Conservation (phyloP, 2,329 filamentous ascomycete genomes). For the Aureobasidium namibiae region DNA sequence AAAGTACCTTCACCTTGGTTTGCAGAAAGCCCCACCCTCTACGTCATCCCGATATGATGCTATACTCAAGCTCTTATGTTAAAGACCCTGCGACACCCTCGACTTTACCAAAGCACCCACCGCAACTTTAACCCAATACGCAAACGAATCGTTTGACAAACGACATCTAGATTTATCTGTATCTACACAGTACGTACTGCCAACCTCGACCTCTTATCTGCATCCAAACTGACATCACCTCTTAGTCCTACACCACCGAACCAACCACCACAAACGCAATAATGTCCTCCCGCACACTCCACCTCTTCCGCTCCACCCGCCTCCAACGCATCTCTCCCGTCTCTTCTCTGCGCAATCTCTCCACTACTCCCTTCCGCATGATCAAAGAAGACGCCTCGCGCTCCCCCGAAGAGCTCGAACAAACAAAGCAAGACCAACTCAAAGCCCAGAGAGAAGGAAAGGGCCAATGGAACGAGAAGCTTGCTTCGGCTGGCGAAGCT, state of each 20-base stretch:
- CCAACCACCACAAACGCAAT: not conserved
- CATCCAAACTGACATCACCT: not conserved
- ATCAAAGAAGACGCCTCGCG: constrained; percentile 32
- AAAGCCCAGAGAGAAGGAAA: constrained; percentile 35
- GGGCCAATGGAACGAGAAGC: constrained; percentile 36
- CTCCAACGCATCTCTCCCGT: not conserved
- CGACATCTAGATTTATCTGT: not conserved
- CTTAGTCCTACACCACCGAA: not conserved
- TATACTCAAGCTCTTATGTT: not conserved
- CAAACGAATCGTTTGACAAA: not conserved
- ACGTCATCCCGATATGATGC: constrained; percentile 3
- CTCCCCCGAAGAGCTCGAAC: constrained; percentile 32
- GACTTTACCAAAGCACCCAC: not conserved
- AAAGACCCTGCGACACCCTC: not conserved
- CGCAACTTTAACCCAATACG: not conserved
- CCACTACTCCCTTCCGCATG: constrained; percentile 19
- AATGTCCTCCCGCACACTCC: constrained; percentile 1
- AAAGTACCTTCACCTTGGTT: not conserved
- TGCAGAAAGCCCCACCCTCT: not conserved
- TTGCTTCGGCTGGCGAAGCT: constrained; percentile 34
- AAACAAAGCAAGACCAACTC: constrained; percentile 37
- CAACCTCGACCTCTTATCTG: not conserved
- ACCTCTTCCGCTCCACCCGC: constrained; percentile 5
- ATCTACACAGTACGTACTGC: not conserved
- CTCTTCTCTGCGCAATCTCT: constrained; percentile 17